These are phyloP conservation scores for Monosporascus sp. DNA, from an alignment of 2,329 filamentous ascomycete species.

Conservation along the genomic window DNA sequence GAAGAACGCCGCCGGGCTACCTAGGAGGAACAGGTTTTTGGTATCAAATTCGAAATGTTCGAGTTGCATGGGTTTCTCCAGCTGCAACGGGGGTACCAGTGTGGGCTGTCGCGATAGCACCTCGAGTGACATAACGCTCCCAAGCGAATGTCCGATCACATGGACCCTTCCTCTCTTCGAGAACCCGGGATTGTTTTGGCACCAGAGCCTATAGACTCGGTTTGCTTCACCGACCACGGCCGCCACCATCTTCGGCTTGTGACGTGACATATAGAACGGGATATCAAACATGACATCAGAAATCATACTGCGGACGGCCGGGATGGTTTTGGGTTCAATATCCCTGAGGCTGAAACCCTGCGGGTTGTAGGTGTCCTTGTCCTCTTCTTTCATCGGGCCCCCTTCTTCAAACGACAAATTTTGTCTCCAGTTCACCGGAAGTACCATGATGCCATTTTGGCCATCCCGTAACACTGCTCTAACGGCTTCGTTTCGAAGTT, in stretches of 20 bases:
- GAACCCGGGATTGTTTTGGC: conserved; percentile 86
- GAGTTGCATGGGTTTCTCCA: conserved; percentile 37
- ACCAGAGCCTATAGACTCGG: conserved; percentile 93
- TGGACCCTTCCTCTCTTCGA: conserved; percentile 77
- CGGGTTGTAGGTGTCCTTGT: conserved; percentile 47
- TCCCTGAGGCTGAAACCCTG: conserved; percentile 69
- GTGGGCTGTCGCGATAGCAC: conserved; percentile 88
- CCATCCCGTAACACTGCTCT: conserved; percentile 68
- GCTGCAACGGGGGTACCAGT: conserved; percentile 48
- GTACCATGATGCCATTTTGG: conserved; percentile 87
- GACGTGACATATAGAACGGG: conserved; percentile 94
- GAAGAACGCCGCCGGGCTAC: conserved; percentile 91
- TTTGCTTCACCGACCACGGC: conserved; percentile 90
- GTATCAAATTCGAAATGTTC: conserved; percentile 87
- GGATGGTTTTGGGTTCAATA: conserved; percentile 86
- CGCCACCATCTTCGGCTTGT: conserved; percentile 90
- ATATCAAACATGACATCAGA: conserved; percentile 98
- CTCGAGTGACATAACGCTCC: conserved; percentile 91
- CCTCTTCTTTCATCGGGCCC: conserved; percentile 52
- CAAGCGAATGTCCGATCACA: conserved; percentile 87
- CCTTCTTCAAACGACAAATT: conserved; percentile 83
- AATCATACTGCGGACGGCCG: conserved; percentile 88
- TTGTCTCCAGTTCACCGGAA: conserved; percentile 92
- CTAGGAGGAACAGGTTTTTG: conserved; percentile 80
- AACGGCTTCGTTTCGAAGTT: conserved; percentile 71